Evolutionary conservation across 2,329 filamentous ascomycete species (phyloP).

Genomic region (Diaporthe citrichinensis): DNA sequence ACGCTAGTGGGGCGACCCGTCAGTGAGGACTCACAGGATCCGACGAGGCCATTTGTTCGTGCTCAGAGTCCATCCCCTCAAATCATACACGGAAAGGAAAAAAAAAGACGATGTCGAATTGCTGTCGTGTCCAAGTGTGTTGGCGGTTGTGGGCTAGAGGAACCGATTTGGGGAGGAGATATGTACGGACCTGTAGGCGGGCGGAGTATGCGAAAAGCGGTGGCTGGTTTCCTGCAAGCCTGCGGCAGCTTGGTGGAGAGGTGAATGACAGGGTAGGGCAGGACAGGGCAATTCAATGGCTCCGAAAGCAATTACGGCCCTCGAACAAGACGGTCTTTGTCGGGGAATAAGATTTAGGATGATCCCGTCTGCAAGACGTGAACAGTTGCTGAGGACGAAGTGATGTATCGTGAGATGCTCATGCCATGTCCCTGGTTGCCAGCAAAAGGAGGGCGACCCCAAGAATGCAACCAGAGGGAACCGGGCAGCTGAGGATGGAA

Average conservation of each 20-base stretch:
- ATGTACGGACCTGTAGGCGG: constrained; percentile 31
- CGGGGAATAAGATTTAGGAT: constrained; percentile 32
- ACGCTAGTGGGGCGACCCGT: constrained; percentile 25
- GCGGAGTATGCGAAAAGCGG: constrained; percentile 36
- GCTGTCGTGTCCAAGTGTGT: constrained; percentile 34
- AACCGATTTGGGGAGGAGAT: constrained; percentile 34
- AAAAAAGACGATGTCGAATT: constrained; percentile 31
- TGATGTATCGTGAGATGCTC: constrained; percentile 35
- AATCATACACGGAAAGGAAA: constrained; percentile 13
- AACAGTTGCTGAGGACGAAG: constrained; percentile 15
- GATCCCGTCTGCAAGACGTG: constrained; percentile 24
- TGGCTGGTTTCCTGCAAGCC: constrained; percentile 36
- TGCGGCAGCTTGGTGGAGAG: constrained; percentile 30
- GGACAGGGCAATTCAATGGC: neutral
- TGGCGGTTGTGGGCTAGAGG: constrained; percentile 24
- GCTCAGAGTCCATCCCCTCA: constrained; percentile 24
- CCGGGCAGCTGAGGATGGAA: neutral
- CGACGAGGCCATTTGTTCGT: constrained; percentile 34
- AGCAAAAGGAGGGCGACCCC: constrained; percentile 10
- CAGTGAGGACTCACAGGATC: constrained; percentile 37
- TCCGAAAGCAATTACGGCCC: constrained; percentile 9
- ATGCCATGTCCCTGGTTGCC: constrained; percentile 21
- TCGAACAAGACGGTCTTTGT: neutral
- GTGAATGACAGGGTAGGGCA: constrained; percentile 6
- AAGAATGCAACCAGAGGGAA: constrained; percentile 10